phyloP scores from a whole-genome alignment of 257 asterid genomes.

The Ajuga chamaepitys region DNA sequence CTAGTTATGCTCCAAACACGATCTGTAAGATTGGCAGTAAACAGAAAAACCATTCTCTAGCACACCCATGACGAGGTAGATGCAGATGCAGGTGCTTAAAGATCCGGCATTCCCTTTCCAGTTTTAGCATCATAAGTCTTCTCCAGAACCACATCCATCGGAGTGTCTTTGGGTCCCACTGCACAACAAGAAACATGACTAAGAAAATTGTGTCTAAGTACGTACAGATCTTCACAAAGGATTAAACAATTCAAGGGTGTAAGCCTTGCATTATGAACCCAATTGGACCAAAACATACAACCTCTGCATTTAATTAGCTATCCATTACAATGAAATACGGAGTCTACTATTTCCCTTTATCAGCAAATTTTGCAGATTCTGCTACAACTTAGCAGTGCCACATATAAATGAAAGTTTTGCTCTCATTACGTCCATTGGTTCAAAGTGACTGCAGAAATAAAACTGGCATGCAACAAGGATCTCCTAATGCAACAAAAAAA shows the following conservation, averaged over 20 bases:
- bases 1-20: background rate
- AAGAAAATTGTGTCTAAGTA: background rate
- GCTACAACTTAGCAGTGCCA: background rate
- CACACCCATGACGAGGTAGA: background rate
- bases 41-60: background rate
- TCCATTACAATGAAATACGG: background rate
- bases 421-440: background rate
- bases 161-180: constrained; percentile 94
- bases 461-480: too few relatives aligned
- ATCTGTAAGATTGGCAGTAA: background rate
- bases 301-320: background rate
- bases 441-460: too few relatives aligned
- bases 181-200: constrained; percentile 20
- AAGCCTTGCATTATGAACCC: background rate
- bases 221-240: background rate
- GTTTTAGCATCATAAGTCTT: constrained; percentile 78
- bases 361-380: background rate
- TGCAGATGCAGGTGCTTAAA: constrained; percentile 24
- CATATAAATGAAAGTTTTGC: background rate
- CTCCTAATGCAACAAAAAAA: too few relatives aligned
- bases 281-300: background rate
- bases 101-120: constrained; percentile 90
- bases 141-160: constrained; percentile 62
- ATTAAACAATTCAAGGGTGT: background rate
- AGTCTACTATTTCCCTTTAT: background rate